phyloP scores from a whole-genome alignment of 257 asterid genomes.

The Craterostigma plantagineum region DNA sequence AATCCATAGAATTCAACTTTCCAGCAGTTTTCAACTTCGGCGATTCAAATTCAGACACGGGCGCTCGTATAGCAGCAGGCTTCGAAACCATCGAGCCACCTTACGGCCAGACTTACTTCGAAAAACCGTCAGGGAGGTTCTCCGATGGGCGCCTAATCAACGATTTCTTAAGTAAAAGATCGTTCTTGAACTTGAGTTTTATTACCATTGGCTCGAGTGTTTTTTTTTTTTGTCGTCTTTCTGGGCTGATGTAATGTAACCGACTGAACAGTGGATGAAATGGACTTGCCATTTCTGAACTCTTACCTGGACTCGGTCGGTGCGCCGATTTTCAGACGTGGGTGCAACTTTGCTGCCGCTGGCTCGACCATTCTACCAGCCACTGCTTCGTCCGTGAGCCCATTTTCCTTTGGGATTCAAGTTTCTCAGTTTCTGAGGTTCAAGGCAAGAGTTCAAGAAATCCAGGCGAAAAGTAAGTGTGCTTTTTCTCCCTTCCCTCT shows the following conservation, averaged over 20 bases:
- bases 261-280: constrained; percentile 86
- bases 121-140: constrained; percentile 81
- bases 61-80: constrained; percentile 54
- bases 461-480: constrained; percentile 34
- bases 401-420: constrained; percentile 47
- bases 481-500: background rate
- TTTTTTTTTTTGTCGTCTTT: too few relatives aligned
- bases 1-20: constrained; percentile 50
- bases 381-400: constrained; percentile 47
- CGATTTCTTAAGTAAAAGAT: constrained; percentile 48
- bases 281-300: constrained; percentile 74
- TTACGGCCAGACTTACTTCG: constrained; percentile 64
- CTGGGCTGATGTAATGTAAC: too few relatives aligned
- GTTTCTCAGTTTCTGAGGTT: constrained; percentile 57
- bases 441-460: constrained; percentile 52
- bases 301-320: constrained; percentile 68
- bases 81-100: constrained; percentile 59
- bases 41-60: constrained; percentile 93
- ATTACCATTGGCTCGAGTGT: too few relatives aligned
- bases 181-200: background rate
- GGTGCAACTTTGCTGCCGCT: constrained; percentile 86
- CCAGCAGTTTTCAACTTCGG: constrained; percentile 98
- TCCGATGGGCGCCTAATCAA: constrained; percentile 70
- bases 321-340: constrained; percentile 49
- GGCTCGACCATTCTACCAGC: constrained; percentile 32